Evolutionary conservation across 2,329 filamentous ascomycete species (phyloP), one percentile per base, ranked within the genome.

Genomic region (Trichoderma sp.): DNA sequence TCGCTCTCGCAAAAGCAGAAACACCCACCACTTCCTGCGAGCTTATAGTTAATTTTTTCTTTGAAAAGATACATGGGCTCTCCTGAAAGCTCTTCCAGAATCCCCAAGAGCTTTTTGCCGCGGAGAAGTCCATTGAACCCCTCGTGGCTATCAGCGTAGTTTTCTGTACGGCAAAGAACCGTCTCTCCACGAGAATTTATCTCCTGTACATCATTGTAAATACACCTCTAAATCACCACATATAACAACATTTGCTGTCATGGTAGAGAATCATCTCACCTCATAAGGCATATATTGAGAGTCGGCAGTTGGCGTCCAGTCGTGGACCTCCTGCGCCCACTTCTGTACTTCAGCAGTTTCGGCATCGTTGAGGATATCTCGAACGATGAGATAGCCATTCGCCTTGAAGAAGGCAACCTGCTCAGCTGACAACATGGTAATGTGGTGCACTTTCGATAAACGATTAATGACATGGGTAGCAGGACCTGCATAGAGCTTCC

Each of bases 251-350:
- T 23, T 23, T 23, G 23, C 23, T 17, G 20, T 11, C 6, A 23
- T 12, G 28, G 13, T 7, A 20, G 30, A 5, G 26, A 23, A 6
- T 26, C n/a, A 5, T 53, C 50, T 43, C 13, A 67, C 64, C 47
- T 67, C 64, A 11, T 67, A 67, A 13, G 64, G 64, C 64, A 57
- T 67, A 30, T 30, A 67, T n/a, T 67, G 64, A 43, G 64, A 67
- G 15, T 67, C 50, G 0, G 20, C 15, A 39, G 50, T 67, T 58
- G 64, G 64, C n/a, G 23, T 67, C 64, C 50, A 67, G 23, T 67
- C 50, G 23, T 67, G 64, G 13, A 66, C 63, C n/a, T 66, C 63
- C 28, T 66, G 63, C 17, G 63, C 64, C 64, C 64, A 57, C 57
- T 53, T 57, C n/a, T 67, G 50, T 11, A 67, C 23, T 9, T 58